phyloP scores from a whole-genome alignment of 768 basidiomycete genomes.

The Pleurotus djamor region DNA sequence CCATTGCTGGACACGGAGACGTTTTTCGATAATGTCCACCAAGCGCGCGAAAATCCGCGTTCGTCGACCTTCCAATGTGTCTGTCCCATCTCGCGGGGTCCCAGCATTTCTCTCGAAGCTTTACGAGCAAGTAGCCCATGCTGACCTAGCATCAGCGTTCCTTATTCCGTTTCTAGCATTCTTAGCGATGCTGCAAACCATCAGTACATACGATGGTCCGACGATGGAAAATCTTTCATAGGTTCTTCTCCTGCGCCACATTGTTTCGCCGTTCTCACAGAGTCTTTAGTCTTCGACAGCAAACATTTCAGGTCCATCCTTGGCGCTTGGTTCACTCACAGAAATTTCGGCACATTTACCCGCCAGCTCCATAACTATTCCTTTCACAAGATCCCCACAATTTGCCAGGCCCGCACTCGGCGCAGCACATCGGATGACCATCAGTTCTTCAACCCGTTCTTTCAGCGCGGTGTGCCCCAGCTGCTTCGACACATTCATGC shows the following conservation, averaged over 20 bases:
- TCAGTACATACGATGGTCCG: background rate
- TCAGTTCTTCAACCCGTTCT: background rate
- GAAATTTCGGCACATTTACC: background rate
- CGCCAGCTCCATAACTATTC: background rate
- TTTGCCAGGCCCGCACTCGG: background rate
- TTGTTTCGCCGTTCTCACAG: no score
- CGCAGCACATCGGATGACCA: background rate
- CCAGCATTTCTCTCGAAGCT: background rate
- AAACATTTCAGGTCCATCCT: background rate
- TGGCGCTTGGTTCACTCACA: background rate
- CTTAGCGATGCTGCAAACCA: background rate
- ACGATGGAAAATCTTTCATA: background rate
- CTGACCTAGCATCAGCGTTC: background rate
- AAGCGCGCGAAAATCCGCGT: background rate
- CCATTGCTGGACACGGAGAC: no score
- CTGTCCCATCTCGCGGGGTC: background rate
- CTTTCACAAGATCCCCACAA: background rate
- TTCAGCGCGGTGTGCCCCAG: background rate
- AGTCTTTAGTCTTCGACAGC: background rate
- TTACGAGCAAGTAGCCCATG: background rate
- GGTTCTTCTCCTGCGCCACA: background rate
- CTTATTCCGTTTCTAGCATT: background rate
- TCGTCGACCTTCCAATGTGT: background rate
- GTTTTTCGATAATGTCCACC: background rate
- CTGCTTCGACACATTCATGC: background rate